Conservation (phyloP, 2,329 filamentous ascomycete genomes). For the Colletotrichum musae region DNA sequence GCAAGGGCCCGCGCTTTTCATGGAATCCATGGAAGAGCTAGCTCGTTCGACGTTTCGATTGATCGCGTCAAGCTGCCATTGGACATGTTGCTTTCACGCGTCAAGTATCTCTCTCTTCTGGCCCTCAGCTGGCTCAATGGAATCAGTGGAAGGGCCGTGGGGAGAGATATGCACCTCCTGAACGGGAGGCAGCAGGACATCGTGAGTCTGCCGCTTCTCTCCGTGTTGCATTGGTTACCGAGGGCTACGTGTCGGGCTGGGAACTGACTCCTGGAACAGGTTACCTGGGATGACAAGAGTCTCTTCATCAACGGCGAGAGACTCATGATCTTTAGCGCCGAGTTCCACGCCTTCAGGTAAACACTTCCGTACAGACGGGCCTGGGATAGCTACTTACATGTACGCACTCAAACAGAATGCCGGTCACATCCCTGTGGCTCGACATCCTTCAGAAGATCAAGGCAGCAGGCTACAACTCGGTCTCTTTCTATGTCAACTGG, state of each 20-base stretch:
- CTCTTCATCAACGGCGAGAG: constrained; percentile 77
- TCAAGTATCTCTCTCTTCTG: constrained; percentile 23
- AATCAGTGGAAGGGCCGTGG: constrained; percentile 16
- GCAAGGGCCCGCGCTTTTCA: not conserved
- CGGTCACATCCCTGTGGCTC: constrained; percentile 61
- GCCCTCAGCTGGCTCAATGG: constrained; percentile 29
- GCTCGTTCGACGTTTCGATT: not conserved
- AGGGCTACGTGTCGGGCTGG: not conserved
- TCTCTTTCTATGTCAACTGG: constrained; percentile 82
- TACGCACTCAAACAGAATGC: constrained; percentile 42
- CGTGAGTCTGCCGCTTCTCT: not conserved
- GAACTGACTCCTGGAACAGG: constrained; percentile 42
- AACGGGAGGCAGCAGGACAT: constrained; percentile 39
- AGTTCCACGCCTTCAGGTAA: constrained; percentile 72
- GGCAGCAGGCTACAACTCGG: constrained; percentile 78
- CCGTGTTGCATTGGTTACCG: no score
- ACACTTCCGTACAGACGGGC: not conserved
- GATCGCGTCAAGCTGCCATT: not conserved
- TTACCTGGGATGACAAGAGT: constrained; percentile 78
- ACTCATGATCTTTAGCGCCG: constrained; percentile 76
- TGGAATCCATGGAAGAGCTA: no score
- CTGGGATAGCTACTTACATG: not conserved
- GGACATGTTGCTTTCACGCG: constrained; percentile 33
- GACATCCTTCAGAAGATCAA: constrained; percentile 84
- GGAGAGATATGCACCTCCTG: constrained; percentile 22